Base-by-base conservation (phyloP, 169 alveolate species). In the Eimeria acervulina region DNA sequence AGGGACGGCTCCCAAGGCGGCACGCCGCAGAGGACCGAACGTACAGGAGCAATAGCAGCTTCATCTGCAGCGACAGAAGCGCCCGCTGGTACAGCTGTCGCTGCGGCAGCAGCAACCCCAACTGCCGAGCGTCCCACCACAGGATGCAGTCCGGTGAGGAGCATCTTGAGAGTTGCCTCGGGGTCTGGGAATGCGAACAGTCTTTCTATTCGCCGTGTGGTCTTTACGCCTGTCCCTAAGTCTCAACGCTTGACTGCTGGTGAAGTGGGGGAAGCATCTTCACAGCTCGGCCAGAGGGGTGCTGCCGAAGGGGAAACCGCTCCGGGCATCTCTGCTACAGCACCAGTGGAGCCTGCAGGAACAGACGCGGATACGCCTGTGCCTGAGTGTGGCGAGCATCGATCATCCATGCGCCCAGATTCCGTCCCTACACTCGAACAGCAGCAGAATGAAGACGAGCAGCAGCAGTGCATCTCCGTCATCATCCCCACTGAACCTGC, bases 141-240 rank as follows among this genome's bases (percentile, higher is more conserved):
- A 15, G 61, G 61, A 21, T 28, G 47, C 78, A 61, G 83, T 42
- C 36, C 93, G 17, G 81, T 87, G 44, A 87, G 59, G 47, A 87
- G 93, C 83, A 87, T 87, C 81, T 70, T 87, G 61, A 87, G 93
- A 38, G 59, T 40, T 21, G 61, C 81, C n/a, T 87, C 93, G 26
- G 93, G 44, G 47, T 61, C 81, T 51, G 47, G 81, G 17, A 87
- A 83, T 52, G n/a, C 55, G 44, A 68, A 70, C 15, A 87, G 81
- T 40, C n/a, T 38, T 47, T 87, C 93, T 21, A 26, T 52, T 59
- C 93, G 93, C 3, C 93, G 93, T 31, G 93, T 87, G 36, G 72
- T 44, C 42, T 87, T 87, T 83, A 87, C 93, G 28, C 93, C 93
- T 21, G 36, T 26, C n/a, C 83, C 78, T 13, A 52, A 26, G 72